Evolutionary conservation across 371 early-diverging fungal species (phyloP), one percentile per base, ranked within the genome.

Genomic region (Syncephalastrum sp.): DNA sequence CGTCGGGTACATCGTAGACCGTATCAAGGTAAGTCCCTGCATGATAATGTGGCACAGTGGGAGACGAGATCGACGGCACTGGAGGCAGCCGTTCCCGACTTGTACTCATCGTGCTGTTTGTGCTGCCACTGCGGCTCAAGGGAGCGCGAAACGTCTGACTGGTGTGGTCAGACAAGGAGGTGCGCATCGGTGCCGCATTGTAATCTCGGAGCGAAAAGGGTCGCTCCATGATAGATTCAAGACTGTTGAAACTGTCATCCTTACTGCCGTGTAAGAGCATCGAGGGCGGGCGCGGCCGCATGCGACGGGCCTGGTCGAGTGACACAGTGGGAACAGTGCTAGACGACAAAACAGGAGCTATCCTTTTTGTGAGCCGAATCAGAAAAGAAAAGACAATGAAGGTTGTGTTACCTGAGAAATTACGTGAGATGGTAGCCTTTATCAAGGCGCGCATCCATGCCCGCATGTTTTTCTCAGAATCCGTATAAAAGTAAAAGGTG

Each of bases 391-490:
- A 50, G 25, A 29, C 16, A 33, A 33, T 33, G 10, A 33, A 33
- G 38, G 8, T 33, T 33, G 38, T 33, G 38, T 60, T 75, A 82
- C 82, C 76, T 52, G 56, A 60, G 48, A 65, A 65, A 59, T 87
- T 82, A 14, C 86, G 70, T 7, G 79, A 75, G 57, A 90, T 90
- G 3, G 88, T 86, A 6, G 85, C 83, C 67, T 90, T 90, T 79
- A 87, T 85, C 56, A 90, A 47, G 1, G 84, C 82, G 49, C 82
- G 85, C 50, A 88, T 65, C 88, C 88, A 90, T 1, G 64, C 81
- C 50, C 72, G 79, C 74, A 82, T 79, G 23, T 56, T 65, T 3
- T 67, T 59, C 55, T 82, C 79, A 27, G 77, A 79, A 21, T 86
- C 87, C 0, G 82, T 81, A 59, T 82, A 85, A 62, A 90, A 88